Evolutionary conservation across 352 stramenopile genomes (phyloP), one percentile per base, ranked within the genome.

Genomic region (Elongisporangium anandrum): DNA sequence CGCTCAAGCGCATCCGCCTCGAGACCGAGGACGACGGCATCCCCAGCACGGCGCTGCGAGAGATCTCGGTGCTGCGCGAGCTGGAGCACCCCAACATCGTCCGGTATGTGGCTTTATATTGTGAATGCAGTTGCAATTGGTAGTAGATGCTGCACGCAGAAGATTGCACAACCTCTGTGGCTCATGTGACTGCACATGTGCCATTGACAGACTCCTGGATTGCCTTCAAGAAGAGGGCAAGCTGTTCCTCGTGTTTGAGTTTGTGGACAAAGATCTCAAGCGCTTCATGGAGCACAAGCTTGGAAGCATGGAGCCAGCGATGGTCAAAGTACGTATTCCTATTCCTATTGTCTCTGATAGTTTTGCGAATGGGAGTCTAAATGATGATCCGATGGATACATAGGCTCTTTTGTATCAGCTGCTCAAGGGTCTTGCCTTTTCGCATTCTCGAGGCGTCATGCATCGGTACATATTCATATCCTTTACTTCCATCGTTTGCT

Each of bases 161-260:
- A 39, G 29, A 13, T 39, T 39, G 29, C 5, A 13, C 29, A 8
- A 39, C 29, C 6, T 39, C 29, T 39, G 29, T 39, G 29, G 9
- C 29, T 39, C 29, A 39, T 39, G 29, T n/a, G 29, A 39, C 29
- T 39, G 29, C 29, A 2, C 13, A 39, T 39, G 29, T 39, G 29
- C 8, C 29, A 13, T 39, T 39, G 29, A 39, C 62, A 92, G 83
- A 19, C 71, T 99, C 49, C 68, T 97, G 13, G 94, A 99, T 73
- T 98, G 98, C 50, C 85, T 98, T 22, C 95, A 98, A 78, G 92
- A 94, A 54, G 83, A 96, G 23, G 90, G 91, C 52, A 97, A 97
- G 65, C 91, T 99, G 29, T 99, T 99, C 70, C 85, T 99, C 29
- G 96, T 99, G 5, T 99, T 99, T 68, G 97, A 99, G 86, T 99